Base-by-base conservation (phyloP, 2,329 filamentous ascomycete species). In the Akanthomyces lecanii region DNA sequence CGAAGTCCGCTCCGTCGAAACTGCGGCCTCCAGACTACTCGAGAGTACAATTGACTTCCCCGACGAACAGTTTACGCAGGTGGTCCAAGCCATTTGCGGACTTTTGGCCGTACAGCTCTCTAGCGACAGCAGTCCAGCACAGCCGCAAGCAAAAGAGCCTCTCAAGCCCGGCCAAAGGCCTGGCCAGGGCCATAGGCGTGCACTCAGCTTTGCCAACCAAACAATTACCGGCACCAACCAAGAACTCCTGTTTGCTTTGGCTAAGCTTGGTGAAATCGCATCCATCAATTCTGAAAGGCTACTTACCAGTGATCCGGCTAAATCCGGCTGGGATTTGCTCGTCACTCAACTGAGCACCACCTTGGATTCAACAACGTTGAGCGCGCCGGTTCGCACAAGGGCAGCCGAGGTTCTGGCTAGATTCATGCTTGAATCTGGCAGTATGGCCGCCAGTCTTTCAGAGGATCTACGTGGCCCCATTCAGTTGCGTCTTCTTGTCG, bases 11-110 rank as follows among this genome's bases (percentile, higher is more conserved):
- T 91, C 95, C 38, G 94, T 98, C 0, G 91, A 97, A 73, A 89
- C 89, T 7, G 95, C 95, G 3, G 92, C 92, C 1, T 87, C 87
- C 1, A 87, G 95, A 66, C 81, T 99, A 21, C 88, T 98, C 63
- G 95, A 98, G 72, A 97, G 92, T 75, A 98, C 93, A 0, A 82
- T 89, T 18, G 93, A 97, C 68, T 98, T 96, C 69, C 91, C 92
- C 0, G 92, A 94, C 66, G 82, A 87, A 18, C 82, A 92, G 0
- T 98, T 98, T 69, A 78, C 89, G 5, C 85, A 91, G 66, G 86
- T 98, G 11, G 80, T 98, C 1, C 79, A 82, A 61, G 89, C 92
- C 0, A 82, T 97, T 4, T 92, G 92, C 70, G 81, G 83, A 52
- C 79, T 97, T 7, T 80, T 96, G 6, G 81, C 83, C 40, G 48